phyloP scores from a whole-genome alignment of 139 green algal species.

The Picochlorum sp. region DNA sequence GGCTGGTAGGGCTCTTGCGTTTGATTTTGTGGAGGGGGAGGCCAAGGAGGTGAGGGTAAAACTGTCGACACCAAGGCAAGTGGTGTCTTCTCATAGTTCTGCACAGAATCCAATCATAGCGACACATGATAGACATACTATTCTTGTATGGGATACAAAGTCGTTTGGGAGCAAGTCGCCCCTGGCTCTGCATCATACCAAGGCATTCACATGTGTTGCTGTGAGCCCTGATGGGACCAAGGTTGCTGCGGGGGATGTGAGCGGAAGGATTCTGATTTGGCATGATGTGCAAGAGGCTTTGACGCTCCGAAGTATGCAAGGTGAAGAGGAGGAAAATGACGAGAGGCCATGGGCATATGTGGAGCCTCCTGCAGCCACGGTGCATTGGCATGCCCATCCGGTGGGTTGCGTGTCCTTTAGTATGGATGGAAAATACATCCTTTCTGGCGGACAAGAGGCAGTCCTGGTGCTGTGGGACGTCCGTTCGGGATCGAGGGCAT shows the following conservation, averaged over 20 bases:
- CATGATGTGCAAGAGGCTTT: conserved; percentile 34
- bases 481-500: conserved; percentile 27
- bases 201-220: conserved; percentile 41
- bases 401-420: conserved; percentile 67
- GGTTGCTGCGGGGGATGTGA: conserved; percentile 65
- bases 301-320: conserved; percentile 2
- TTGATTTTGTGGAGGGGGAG: conserved; percentile 2
- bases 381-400: conserved; percentile 79
- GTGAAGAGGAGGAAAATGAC: background rate
- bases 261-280: conserved; percentile 73
- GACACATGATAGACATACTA: conserved; percentile 44
- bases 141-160: conserved; percentile 45
- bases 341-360: background rate
- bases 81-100: background rate
- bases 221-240: conserved; percentile 8
- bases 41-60: background rate
- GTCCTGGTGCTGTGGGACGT: conserved; percentile 79
- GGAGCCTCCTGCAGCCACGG: conserved; percentile 28
- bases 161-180: conserved; percentile 22
- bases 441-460: conserved; percentile 73
- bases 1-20: conserved; percentile 6
- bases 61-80: conserved; percentile 3
- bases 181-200: conserved; percentile 58
- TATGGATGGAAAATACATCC: conserved; percentile 56
- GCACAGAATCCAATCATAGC: conserved; percentile 22